Conservation (phyloP, 2,329 filamentous ascomycete genomes). For the Apiospora saccharicola region DNA sequence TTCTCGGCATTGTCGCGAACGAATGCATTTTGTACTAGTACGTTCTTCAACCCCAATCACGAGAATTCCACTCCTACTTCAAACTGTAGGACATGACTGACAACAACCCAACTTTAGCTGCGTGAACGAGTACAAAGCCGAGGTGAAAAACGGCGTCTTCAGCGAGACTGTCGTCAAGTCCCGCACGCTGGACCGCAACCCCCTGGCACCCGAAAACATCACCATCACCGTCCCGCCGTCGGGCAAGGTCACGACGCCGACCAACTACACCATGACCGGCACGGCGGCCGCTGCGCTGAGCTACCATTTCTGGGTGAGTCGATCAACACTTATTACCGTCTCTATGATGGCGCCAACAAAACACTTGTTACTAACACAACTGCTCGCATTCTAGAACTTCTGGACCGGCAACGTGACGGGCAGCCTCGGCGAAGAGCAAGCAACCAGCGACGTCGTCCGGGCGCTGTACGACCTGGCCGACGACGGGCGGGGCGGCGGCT, state of each 20-base stretch:
- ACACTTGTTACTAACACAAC: background rate
- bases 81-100: background rate
- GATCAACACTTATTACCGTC: background rate
- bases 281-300: slow-evolving; percentile 6
- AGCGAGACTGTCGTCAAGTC: slow-evolving; percentile 25
- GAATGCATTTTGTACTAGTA: slow-evolving; percentile 30
- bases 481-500: slow-evolving; percentile 25
- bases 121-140: slow-evolving; percentile 28
- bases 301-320: slow-evolving; percentile 23
- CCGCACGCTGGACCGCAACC: slow-evolving; percentile 16
- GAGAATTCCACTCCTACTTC: background rate
- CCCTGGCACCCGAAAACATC: slow-evolving; percentile 17
- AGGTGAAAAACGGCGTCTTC: slow-evolving; percentile 27
- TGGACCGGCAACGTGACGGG: slow-evolving; percentile 29
- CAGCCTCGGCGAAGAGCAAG: background rate
- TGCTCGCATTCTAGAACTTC: background rate
- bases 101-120: slow-evolving; percentile 7
- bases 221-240: slow-evolving; percentile 27
- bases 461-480: slow-evolving; percentile 29
- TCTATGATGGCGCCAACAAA: no score
- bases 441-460: slow-evolving; percentile 22
- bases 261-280: slow-evolving; percentile 10
- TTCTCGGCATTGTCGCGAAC: slow-evolving; percentile 28
- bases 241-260: background rate
- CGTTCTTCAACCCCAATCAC: background rate